A percentile compares a stretch with the other conserved stretches of the same genome.
phyloP scores from a whole-genome alignment of 352 stramenopile species.

The Phytophthora sp. region DNA sequence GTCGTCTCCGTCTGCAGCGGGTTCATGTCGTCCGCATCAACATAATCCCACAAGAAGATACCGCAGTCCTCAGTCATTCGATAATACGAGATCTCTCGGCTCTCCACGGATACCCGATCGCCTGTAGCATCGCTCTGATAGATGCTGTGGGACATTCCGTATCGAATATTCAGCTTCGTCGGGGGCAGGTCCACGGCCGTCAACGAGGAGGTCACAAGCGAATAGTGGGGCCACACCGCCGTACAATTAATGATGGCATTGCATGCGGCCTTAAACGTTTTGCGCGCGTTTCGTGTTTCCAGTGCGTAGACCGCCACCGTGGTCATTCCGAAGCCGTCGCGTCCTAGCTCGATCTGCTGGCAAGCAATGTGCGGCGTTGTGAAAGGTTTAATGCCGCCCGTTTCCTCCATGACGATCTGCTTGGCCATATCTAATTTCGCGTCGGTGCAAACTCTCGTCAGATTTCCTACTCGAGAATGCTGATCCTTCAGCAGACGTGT shows the following conservation, averaged over 20 bases:
- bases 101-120: constrained; percentile 34
- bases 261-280: constrained; percentile 32
- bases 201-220: constrained; percentile 25
- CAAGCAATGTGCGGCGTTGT: constrained; percentile 26
- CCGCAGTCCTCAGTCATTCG: constrained; percentile 29
- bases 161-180: constrained; percentile 38
- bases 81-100: constrained; percentile 36
- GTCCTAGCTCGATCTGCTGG: constrained; percentile 30
- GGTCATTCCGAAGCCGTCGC: constrained; percentile 37
- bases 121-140: constrained; percentile 34
- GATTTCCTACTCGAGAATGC: constrained; percentile 22
- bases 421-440: constrained; percentile 36
- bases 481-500: constrained; percentile 30
- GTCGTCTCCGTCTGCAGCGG: constrained; percentile 22
- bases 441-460: constrained; percentile 33
- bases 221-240: constrained; percentile 39
- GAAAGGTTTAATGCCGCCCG: constrained; percentile 17
- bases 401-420: constrained; percentile 38
- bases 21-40: constrained; percentile 41
- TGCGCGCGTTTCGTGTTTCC: constrained; percentile 33
- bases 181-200: constrained; percentile 23
- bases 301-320: constrained; percentile 38
- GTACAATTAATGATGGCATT: constrained; percentile 33
- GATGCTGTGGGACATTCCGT: constrained; percentile 28
- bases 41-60: constrained; percentile 44